Evolutionary conservation across 768 basidiomycete genomes (phyloP).

Genomic region (Suillus americanus): DNA sequence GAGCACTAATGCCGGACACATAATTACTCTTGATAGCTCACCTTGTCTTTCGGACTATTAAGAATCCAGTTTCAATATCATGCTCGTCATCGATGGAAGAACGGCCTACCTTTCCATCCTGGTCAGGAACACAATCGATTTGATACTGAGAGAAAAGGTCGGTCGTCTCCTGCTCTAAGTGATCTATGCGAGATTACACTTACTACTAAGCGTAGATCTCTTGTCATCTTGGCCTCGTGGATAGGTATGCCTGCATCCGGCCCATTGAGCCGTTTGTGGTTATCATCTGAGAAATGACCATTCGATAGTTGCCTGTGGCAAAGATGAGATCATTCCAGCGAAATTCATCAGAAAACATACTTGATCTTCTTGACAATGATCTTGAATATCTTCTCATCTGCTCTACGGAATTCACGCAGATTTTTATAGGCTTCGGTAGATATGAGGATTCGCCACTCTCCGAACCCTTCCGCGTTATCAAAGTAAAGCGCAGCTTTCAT

Average conservation of each 20-base stretch:
- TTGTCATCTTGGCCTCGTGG: constrained; percentile 68
- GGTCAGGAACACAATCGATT: constrained; percentile 44
- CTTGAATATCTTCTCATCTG: constrained; percentile 45
- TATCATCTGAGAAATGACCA: constrained; percentile 67
- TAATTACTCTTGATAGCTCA: constrained; percentile 9
- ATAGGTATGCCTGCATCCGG: constrained; percentile 49
- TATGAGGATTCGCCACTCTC: constrained; percentile 62
- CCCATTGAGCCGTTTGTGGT: constrained; percentile 59
- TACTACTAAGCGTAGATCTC: constrained; percentile 51
- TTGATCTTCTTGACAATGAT: constrained; percentile 70
- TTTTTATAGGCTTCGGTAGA: constrained; percentile 49
- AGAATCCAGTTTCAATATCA: neutral
- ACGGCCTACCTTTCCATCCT: constrained; percentile 29
- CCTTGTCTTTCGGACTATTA: constrained; percentile 41
- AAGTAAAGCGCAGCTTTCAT: constrained; percentile 63
- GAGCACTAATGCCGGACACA: neutral
- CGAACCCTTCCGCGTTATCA: constrained; percentile 58
- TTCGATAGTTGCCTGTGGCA: constrained; percentile 59
- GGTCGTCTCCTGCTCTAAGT: neutral
- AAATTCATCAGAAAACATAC: constrained; percentile 33
- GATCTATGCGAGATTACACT: constrained; percentile 13
- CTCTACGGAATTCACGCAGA: constrained; percentile 46
- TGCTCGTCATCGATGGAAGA: neutral
- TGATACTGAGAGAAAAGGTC: constrained; percentile 39
- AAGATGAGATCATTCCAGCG: neutral